Conservation (phyloP, 495 filamentous ascomycete genomes). For the Penicillium robsamsonii region DNA sequence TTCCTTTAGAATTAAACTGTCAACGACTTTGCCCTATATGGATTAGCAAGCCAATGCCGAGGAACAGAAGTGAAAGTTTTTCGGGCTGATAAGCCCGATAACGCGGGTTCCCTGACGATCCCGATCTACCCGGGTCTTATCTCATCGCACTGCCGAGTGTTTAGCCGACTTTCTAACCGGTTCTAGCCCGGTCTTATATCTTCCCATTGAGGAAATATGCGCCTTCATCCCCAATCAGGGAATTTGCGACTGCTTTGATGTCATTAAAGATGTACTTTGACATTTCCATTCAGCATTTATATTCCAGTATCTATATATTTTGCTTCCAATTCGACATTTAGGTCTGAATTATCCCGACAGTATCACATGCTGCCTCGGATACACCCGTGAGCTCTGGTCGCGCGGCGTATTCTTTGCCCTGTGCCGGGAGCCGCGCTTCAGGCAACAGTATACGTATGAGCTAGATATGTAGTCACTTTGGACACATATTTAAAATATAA, state of each 20-base stretch:
- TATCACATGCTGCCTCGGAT: too few species aligned
- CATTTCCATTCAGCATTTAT: not conserved
- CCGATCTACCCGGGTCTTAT: constrained; percentile 1
- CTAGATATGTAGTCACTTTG: too few species aligned
- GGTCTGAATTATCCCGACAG: too few species aligned
- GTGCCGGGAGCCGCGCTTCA: too few species aligned
- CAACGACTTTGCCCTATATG: not conserved
- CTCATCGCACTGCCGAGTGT: not conserved
- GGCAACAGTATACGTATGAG: too few species aligned
- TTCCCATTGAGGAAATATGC: constrained; percentile 1
- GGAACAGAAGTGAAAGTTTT: not conserved
- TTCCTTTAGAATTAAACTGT: not conserved
- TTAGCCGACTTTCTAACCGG: too few species aligned
- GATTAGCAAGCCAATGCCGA: not conserved
- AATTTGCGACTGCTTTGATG: not conserved
- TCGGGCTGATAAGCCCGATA: not conserved
- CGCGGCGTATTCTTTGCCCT: too few species aligned
- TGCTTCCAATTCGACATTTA: not conserved
- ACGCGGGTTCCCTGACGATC: not conserved
- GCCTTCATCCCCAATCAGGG: not conserved
- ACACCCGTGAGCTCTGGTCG: too few species aligned
- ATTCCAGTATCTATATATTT: not conserved
- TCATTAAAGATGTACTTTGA: not conserved
- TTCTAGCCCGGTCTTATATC: not conserved
- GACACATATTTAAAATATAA: too few species aligned